Percentiles rank a stretch among this genome's conserved stretches.
These are phyloP conservation scores for Aspergillus eucalypticola DNA, from an alignment of 2,329 filamentous ascomycete genomes.

Conservation along the genomic window DNA sequence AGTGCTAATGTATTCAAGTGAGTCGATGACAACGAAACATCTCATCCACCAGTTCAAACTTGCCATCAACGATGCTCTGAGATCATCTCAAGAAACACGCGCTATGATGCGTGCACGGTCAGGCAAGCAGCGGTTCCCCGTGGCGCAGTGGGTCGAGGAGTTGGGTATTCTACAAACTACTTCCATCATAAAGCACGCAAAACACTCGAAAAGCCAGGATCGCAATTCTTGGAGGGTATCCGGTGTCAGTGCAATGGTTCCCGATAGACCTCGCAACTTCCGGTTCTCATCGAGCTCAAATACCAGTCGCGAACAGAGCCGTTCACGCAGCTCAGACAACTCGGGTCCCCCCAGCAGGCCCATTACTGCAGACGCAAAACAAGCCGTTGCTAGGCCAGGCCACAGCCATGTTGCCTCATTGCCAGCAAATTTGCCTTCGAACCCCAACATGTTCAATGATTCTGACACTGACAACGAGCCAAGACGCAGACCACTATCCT, in stretches of 20 bases:
- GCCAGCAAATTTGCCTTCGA: not conserved
- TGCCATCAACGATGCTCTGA: slow-evolving; percentile 61
- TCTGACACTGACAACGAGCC: not conserved
- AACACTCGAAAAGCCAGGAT: slow-evolving; percentile 34
- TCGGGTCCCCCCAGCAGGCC: not conserved
- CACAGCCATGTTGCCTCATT: not conserved
- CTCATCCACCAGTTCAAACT: slow-evolving; percentile 64
- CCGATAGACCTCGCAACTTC: not conserved
- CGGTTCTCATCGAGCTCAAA: not conserved
- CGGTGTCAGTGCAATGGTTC: slow-evolving; percentile 20
- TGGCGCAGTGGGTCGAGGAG: slow-evolving; percentile 65
- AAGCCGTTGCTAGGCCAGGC: not conserved
- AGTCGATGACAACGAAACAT: slow-evolving; percentile 63
- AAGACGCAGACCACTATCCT: not conserved
- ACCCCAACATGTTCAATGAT: not conserved
- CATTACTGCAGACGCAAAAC: not conserved
- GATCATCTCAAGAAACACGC: slow-evolving; percentile 55
- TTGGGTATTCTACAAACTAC: slow-evolving; percentile 62
- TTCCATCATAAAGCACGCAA: slow-evolving; percentile 58
- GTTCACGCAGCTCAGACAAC: slow-evolving; percentile 2
- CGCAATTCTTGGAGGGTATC: slow-evolving; percentile 37
- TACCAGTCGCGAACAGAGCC: slow-evolving; percentile 1
- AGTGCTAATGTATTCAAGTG: slow-evolving; percentile 25
- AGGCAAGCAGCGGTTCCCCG: slow-evolving; percentile 65
- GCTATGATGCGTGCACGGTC: slow-evolving; percentile 65